Evolutionary conservation across 352 stramenopile genomes (phyloP), one percentile per base, ranked within the genome.

Genomic region (Globisporangium okanoganense): DNA sequence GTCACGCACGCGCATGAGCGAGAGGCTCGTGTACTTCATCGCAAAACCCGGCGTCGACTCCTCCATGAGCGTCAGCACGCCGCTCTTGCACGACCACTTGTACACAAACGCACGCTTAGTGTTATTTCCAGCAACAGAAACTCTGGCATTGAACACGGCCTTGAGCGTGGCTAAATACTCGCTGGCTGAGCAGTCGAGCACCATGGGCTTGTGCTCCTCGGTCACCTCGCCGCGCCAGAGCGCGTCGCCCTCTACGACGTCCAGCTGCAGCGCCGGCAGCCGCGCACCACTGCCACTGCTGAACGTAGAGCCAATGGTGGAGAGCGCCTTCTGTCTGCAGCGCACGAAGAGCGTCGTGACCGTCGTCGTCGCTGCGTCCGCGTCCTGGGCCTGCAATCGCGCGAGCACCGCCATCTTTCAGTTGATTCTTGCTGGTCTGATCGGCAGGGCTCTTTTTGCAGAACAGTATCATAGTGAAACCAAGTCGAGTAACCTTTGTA

Each of bases 61-160:
- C 54, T 86, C 78, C 72, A 85, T 76, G 27, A 88, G 59, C 62
- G 78, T 88, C 65, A 88, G 61, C 59, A 56, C 61, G 0, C 25
- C 40, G 38, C 61, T 65, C 22, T 58, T 33, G 22, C 56, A 71
- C 47, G 70, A 71, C 78, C 78, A 88, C 29, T 72, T 75, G 41
- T 78, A 76, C 54, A 66, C 38, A 33, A 88, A 88, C 27, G 55
- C 10, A 3, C 29, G 51, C 12, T 12, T 24, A 10, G 6, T 36
- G 5, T 12, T 9, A 25, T 31, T 25, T 16, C 20, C 31, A 1
- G 57, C 63, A 12, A 16, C 22, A 54, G 45, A 2, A 13, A 6
- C 16, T 36, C 48, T 38, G 7, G 27, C 16, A 27, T 3, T 54
- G 22, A 54, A 54, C 0, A 54, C 48, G 16, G 16, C 24, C 48